Evolutionary conservation across 352 stramenopile genomes (phyloP), one percentile per base, ranked within the genome.

Genomic region (Globisporangium mamillatum): DNA sequence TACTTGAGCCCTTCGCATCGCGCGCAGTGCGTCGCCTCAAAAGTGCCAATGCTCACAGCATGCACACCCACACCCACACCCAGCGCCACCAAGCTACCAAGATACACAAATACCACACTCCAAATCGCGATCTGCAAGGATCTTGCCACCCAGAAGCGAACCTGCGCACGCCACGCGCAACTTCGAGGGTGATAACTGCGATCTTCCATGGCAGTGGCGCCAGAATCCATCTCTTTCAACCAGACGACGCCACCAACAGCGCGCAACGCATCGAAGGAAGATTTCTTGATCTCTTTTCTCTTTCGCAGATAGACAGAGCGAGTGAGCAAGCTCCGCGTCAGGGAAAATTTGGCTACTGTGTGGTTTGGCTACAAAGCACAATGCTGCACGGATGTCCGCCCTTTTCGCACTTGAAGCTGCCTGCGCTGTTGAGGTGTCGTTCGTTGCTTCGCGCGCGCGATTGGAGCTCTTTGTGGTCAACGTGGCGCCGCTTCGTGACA

Each of bases 1-100:
- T 91, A 80, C 67, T 82, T 58, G 22, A 93, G 73, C 4, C 79
- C 79, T 2, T 71, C 62, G 62, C 81, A 93, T 14, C 75, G 70
- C 32, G 78, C 71, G 57, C 85, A 93, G 18, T 74, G 71, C 16
- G 75, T 75, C 0, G 76, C 34, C 50, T 79, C 74, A 14, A 84
- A 81, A 22, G 66, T 65, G 25, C 82, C 85, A 50, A 81, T 74
- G 50, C 36, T 34, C 55, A 46, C 1, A 50, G 53, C 18, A 54
- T 61, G 29, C 22, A 46, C 55, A 27, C 29, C 29, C 29, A 32
- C 29, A 32, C 29, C 29, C 29, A 32, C 29, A 32, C 7, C 27
- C 27, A 22, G 14, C 16, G 6, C 44, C 7, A 25, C 4, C 55
- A 60, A 60, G 24, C 55, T 8, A 1, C 7, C 55, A 27, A 34